Evolutionary conservation across 2,329 filamentous ascomycete genomes (phyloP).

Genomic region (Colletotrichum tropicicola): DNA sequence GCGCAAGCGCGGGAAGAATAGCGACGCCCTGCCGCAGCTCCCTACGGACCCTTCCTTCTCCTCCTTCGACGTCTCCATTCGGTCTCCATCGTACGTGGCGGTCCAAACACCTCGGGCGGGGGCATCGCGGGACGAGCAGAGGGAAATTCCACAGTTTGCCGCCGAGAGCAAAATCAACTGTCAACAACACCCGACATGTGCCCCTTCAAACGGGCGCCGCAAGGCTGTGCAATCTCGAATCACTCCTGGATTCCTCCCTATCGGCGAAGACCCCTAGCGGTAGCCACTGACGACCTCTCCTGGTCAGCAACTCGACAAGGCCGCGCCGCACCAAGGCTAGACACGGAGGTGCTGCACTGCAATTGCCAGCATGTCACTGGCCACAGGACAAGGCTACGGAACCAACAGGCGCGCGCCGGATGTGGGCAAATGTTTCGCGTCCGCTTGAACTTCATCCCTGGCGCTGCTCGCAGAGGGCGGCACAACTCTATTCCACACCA

Average conservation of each 20-base stretch:
- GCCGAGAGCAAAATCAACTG: not conserved
- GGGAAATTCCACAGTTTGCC: not conserved
- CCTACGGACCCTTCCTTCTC: not conserved
- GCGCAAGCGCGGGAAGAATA: not conserved
- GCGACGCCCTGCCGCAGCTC: not conserved
- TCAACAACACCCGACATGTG: not conserved
- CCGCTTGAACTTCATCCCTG: constrained; percentile 9
- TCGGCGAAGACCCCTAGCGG: not conserved
- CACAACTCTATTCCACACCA: constrained; percentile 6
- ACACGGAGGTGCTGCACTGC: constrained; percentile 9
- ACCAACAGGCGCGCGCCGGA: not conserved
- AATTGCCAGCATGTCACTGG: constrained; percentile 7
- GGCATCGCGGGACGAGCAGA: not conserved
- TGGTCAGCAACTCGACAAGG: not conserved
- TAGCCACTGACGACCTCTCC: not conserved
- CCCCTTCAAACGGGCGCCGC: constrained; percentile 25
- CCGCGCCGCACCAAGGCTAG: constrained; percentile 19
- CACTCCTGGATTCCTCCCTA: constrained; percentile 9
- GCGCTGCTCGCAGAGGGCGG: not conserved
- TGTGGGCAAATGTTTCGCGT: constrained; percentile 16
- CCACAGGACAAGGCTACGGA: constrained; percentile 11
- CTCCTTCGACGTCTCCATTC: not conserved
- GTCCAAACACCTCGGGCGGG: not conserved
- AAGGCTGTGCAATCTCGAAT: constrained; percentile 22
- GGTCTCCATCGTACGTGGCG: not conserved